Evolutionary conservation across 2,329 filamentous ascomycete species (phyloP), one percentile per base, ranked within the genome.

Genomic region (Thielaviopsis punctulata): DNA sequence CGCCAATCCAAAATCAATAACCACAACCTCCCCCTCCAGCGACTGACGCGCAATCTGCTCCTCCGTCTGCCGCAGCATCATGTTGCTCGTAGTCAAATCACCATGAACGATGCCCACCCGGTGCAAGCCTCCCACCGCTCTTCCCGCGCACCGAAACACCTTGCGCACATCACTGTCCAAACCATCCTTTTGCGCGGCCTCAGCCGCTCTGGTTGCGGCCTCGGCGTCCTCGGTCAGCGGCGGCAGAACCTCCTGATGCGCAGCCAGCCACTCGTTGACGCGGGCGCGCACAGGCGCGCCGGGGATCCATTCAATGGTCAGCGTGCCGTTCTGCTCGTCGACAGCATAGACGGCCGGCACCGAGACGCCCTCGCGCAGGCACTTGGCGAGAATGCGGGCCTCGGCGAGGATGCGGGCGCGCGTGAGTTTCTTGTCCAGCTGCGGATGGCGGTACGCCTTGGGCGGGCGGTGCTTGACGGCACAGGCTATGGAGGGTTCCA

Each of bases 1-100:
- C 13, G 89, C 88, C 19, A 98, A 77, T 0, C 92, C 92, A 62
- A 98, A 93, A 68, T 98, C 92, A 63, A 96, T 96, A 36, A 96
- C 71, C 21, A 94, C 80, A 54, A 98, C 76, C 51, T 93, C 83
- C 2, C 87, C 89, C 1, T 77, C 72, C 53, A 81, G 61, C 13
- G 55, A 56, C 53, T 22, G 54, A 44, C 55, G 44, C n/a, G 59
- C 57, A 41, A 57, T 23, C 51, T 59, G 52, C 55, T 55, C 49
- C 19, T 61, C 62, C 13, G 72, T 71, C 36, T 52, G 47, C 55
- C 77, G 65, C 58, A 96, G 64, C 82, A 98, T 95, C 69, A 98
- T 75, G 67, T 98, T 98, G 68, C 89, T 95, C 57, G 89, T 98
- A 56, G 92, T 98, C 68, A 98, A 68, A 69, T 98, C 92, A 41